Base-by-base conservation (phyloP, 2,329 filamentous ascomycete genomes). In the Diaporthe citrichinensis region DNA sequence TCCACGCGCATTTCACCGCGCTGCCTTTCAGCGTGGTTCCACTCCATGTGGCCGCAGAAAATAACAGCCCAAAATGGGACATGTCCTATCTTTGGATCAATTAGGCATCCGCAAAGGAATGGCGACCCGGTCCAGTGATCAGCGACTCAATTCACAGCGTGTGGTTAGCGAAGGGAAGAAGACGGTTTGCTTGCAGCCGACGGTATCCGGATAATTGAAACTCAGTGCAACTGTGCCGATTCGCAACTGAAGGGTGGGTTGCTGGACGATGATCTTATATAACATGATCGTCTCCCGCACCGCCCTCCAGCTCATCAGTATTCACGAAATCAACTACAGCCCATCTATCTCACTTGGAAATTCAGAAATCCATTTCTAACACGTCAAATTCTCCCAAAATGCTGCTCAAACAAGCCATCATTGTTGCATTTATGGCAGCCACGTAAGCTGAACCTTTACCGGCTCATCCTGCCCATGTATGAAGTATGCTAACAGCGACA, bases 391-490 rank as follows among this genome's bases (percentile, higher is more conserved):
- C 31, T 39, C 12, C 10, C 41, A 65, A 46, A 49, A 65, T 65
- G 61, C 17, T 65, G 15, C 34, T 65, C 41, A 65, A 65, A 5
- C 61, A 65, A 49, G 25, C 61, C 9, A 28, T 65, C 8, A 65
- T 65, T 8, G 41, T 65, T 65, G 61, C 25, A 4, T 46, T 49
- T 28, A 65, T 65, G 61, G 41, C 61, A 8, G 61, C 41, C 61
- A 65, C 61, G 61, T 65, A 65, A 49, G 61, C 15, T 2, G 2
- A 10, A 12, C 2, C 28, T 4, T 65, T 41, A 59, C n/a, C 20
- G 1, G 25, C 17, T 49, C 36, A 17, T 17, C 4, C 17, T 1
- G 10, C 8, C 25, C 5, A 12, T 20, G 15, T 28, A 1, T 46
- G 6, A 31, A 28, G 15, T 23, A 15, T 8, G 25, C 61, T 49